Conservation (phyloP, 495 filamentous ascomycete species). For the Penicillium tannophilum region DNA sequence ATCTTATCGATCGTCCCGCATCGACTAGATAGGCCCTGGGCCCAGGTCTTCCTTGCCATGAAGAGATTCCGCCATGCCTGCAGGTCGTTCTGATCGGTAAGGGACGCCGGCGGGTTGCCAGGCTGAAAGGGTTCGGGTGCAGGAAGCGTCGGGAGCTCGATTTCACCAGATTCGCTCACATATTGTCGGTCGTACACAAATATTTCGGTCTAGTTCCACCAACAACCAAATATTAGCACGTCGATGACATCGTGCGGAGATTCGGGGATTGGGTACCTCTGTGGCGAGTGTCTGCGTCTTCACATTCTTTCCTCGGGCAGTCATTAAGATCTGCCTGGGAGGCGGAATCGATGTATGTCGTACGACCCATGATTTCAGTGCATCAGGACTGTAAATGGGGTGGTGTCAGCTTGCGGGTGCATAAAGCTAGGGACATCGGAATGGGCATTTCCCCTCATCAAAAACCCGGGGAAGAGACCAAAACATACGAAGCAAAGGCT, state of each 20-base stretch:
- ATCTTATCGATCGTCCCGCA: conserved; percentile 59
- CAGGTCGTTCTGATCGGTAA: conserved; percentile 70
- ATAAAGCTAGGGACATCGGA: conserved; percentile 6
- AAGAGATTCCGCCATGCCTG: conserved; percentile 83
- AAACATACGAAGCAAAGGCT: conserved; percentile 67
- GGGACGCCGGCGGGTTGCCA: conserved; percentile 68
- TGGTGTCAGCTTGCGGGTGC: conserved; percentile 23
- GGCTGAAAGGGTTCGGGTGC: conserved; percentile 60
- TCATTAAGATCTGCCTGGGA: conserved; percentile 78
- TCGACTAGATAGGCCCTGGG: conserved; percentile 63
- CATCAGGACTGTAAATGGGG: conserved; percentile 62
- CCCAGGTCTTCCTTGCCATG: conserved; percentile 72
- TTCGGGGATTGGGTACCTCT: conserved; percentile 55
- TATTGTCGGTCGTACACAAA: conserved; percentile 81
- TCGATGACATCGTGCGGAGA: neutral
- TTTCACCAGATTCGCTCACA: conserved; percentile 46
- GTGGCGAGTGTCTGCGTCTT: conserved; percentile 71
- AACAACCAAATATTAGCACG: conserved; percentile 1
- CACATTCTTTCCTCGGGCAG: conserved; percentile 75
- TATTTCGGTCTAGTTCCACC: conserved; percentile 67
- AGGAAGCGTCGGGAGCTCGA: conserved; percentile 57
- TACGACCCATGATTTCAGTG: conserved; percentile 67
- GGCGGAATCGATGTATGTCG: conserved; percentile 65
- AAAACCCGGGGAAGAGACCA: neutral
- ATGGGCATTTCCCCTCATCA: conserved; percentile 14